Base-by-base conservation (phyloP, 331 rosid species). In the Malus hybrid region DNA sequence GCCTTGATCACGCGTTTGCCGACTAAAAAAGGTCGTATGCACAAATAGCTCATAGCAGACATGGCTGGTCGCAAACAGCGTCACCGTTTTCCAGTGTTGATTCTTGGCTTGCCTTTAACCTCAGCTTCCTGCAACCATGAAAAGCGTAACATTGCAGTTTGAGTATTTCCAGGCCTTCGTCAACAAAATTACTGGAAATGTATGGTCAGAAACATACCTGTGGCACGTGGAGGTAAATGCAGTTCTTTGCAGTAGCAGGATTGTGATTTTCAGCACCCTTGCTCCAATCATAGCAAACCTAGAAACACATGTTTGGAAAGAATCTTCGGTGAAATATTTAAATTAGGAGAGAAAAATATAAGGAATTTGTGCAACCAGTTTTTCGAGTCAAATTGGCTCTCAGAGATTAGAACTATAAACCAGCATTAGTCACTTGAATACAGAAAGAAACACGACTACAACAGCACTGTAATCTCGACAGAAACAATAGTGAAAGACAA, bases 251-350 rank as follows among this genome's bases (percentile, higher is more conserved):
- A 3, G 93, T 83, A 32, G 91, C 74, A 24, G 91, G 88, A 76
- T 87, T 88, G 82, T 91, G 90, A 82, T 89, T 91, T 86, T 89
- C 91, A 6, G 95, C 95, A 24, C 91, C 91, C 66, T 89, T 91
- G 75, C 93, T 73, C 95, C 93, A 89, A 80, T 91, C 97, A 71
- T 91, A 86, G 84, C 96, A 90, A 44, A 84, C 88, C 94, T 89
- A 69, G 14, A 65, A 3, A 67, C 54, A 39, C 3, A 7, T 7
- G 42, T n/a, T 39, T 15, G 2, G n/a, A 16, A 59, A 15, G 19
- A n/a, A 52, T 56, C 44, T 29, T 46, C 24, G 5, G 19, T 65
- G 6, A 2, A 60, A 36, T 24, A 59, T 22, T 57, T 9, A 62
- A 62, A 22, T 54, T 33, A 19, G 10, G 11, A 10, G 39, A 14